Conservation (phyloP, 495 filamentous ascomycete genomes). For the Tuber magnatum region DNA sequence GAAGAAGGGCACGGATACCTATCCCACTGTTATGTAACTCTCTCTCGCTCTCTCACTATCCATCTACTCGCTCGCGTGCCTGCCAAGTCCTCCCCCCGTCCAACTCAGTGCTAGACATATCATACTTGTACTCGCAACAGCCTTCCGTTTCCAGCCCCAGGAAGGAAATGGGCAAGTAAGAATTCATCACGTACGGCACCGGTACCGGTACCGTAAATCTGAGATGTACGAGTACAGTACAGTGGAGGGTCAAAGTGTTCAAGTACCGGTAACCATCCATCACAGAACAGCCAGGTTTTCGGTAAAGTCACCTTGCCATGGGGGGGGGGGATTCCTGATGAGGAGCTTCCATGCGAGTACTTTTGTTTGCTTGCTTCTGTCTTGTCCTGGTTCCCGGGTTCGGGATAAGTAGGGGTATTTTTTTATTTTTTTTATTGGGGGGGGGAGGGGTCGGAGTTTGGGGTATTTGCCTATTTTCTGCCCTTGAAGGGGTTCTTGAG, state of each 20-base stretch:
- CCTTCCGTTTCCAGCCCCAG: not conserved
- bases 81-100: not conserved
- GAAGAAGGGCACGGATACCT: not conserved
- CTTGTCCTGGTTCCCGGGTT: conserved; percentile 1
- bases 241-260: not conserved
- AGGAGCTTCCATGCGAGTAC: not conserved
- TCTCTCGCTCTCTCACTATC: not conserved
- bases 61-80: not conserved
- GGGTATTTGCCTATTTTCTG: conserved; percentile 5
- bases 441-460: not conserved
- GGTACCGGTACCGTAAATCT: not conserved
- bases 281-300: not conserved
- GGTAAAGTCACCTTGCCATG: not conserved
- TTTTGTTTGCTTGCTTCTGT: not conserved
- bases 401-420: not conserved
- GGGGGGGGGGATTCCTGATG: not conserved
- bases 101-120: not conserved
- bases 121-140: too few species aligned
- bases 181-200: not conserved
- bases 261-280: not conserved
- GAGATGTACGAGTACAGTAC: not conserved
- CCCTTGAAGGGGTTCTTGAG: not conserved
- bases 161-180: not conserved
- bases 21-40: not conserved
- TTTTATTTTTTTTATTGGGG: not conserved